Conservation (phyloP, 1,139 yeast species). For the Citeromyces siamensis region DNA sequence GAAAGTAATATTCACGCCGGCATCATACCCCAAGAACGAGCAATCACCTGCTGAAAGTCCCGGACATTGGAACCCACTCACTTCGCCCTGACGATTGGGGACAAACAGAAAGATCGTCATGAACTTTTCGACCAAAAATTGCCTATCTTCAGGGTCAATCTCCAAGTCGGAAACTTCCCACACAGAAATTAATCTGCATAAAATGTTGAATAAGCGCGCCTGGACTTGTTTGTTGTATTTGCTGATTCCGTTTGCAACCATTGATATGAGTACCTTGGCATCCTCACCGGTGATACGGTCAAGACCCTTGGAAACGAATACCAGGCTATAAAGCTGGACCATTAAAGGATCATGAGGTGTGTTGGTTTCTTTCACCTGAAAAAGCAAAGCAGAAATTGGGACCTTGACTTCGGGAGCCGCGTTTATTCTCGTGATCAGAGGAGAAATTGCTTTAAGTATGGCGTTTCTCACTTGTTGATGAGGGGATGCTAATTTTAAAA, state of each 20-base stretch:
- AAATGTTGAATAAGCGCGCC: conserved; percentile 50
- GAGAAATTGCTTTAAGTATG: conserved; percentile 54
- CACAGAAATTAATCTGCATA: conserved; percentile 40
- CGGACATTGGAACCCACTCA: conserved; percentile 39
- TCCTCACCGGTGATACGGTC: conserved; percentile 31
- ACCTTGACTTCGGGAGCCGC: conserved; percentile 40
- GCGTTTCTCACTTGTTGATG: conserved; percentile 56
- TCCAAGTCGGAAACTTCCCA: conserved; percentile 36
- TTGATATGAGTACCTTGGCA: conserved; percentile 29
- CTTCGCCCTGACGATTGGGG: conserved; percentile 25
- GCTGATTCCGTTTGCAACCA: conserved; percentile 33
- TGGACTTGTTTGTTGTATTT: conserved; percentile 23
- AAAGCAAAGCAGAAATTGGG: conserved; percentile 49
- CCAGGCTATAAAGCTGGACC: conserved; percentile 52
- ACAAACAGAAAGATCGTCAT: conserved; percentile 44
- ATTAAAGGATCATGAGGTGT: conserved; percentile 32
- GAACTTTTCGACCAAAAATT: conserved; percentile 31
- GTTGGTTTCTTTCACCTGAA: conserved; percentile 49
- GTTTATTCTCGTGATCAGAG: conserved; percentile 54
- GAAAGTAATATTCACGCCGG: conserved; percentile 47
- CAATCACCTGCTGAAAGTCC: conserved; percentile 49
- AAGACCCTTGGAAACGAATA: conserved; percentile 56
- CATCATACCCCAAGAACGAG: conserved; percentile 50
- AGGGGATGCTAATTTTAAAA: conserved; percentile 68
- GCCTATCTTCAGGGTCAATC: conserved; percentile 26